Base-by-base conservation (phyloP, 306 rosid species). In the Oxytropis ochrocephala region DNA sequence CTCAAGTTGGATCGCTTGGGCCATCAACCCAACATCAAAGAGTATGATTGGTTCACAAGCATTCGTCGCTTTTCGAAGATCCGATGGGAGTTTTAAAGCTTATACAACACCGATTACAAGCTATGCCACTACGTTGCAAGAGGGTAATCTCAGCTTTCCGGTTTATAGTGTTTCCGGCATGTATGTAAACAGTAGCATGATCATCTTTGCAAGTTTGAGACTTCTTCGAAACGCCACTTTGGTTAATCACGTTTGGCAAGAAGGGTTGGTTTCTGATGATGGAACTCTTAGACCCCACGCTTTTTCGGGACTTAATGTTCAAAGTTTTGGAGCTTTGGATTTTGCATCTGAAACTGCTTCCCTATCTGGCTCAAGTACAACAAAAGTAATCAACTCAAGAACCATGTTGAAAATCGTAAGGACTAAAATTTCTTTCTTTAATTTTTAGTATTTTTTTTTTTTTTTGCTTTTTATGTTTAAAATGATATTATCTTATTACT, bases 41-140 rank as follows among this genome's bases (percentile, higher is more conserved):
- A 84, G 88, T 0, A 83, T 86, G 91, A 7, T 73, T 0, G 91
- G 86, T 0, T 73, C 88, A 0, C 86, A 86, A 47, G 69, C 88
- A 8, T 9, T 83, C 0, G 51, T 81, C 0, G 79, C 81, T 0
- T 12, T 54, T 14, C 12, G 57, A 67, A 32, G 6, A 65, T 47
- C 29, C 0, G 70, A 80, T 16, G 84, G 81, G 0, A 69, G 11
- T 2, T 10, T 78, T 39, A 48, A 14, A 0, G 71, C 74, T 0
- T 69, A 75, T 4, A 48, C 88, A 0, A 75, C 86, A 0, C 76
- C 78, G 0, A 38, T 83, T 7, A 75, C 64, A 0, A 33, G 73
- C 0, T 78, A 73, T 1, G 33, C 0, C 0, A 78, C 85, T 0
- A 11, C 4, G 13, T 8, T 83, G 12, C 43, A 73, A 32, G 49